Conservation (phyloP, 495 filamentous ascomycete genomes). For the Neurospora sp. region DNA sequence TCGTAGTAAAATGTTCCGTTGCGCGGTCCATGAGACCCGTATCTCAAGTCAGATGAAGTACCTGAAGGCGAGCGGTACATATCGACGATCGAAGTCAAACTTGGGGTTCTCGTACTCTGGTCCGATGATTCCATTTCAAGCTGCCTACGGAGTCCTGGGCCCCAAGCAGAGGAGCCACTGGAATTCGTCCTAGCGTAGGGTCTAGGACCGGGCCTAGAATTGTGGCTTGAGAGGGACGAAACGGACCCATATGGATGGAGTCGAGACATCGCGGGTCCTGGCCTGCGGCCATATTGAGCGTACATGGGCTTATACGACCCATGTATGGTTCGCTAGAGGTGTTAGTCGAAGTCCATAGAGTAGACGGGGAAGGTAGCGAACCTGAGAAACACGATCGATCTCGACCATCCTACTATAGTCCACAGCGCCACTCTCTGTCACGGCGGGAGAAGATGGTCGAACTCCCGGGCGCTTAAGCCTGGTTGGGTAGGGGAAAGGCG, state of each 20-base stretch:
- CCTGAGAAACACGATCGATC: constrained; percentile 36
- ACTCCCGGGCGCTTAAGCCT: constrained; percentile 54
- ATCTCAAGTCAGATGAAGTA: constrained; percentile 1
- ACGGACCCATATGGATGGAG: constrained; percentile 27
- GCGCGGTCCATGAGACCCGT: neutral
- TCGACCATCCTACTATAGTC: constrained; percentile 43
- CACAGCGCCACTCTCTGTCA: constrained; percentile 39
- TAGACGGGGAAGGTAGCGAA: constrained; percentile 13
- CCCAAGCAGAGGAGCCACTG: neutral
- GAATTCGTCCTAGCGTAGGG: constrained; percentile 4
- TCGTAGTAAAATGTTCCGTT: constrained; percentile 34
- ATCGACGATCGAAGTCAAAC: constrained; percentile 31
- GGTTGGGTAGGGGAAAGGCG: constrained; percentile 55
- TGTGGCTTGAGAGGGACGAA: constrained; percentile 21
- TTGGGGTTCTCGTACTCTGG: constrained; percentile 22
- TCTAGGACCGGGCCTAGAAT: constrained; percentile 18
- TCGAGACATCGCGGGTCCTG: constrained; percentile 19
- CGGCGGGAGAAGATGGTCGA: constrained; percentile 51
- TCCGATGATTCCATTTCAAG: constrained; percentile 10
- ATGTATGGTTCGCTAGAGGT: constrained; percentile 29
- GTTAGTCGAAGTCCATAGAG: neutral
- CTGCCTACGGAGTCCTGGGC: neutral
- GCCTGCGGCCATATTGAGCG: constrained; percentile 26
- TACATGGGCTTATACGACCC: constrained; percentile 33
- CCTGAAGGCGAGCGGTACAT: constrained; percentile 27